Evolutionary conservation across 1,284 basidiomycete genomes (phyloP).

Genomic region (Apiotrichum montevideense): DNA sequence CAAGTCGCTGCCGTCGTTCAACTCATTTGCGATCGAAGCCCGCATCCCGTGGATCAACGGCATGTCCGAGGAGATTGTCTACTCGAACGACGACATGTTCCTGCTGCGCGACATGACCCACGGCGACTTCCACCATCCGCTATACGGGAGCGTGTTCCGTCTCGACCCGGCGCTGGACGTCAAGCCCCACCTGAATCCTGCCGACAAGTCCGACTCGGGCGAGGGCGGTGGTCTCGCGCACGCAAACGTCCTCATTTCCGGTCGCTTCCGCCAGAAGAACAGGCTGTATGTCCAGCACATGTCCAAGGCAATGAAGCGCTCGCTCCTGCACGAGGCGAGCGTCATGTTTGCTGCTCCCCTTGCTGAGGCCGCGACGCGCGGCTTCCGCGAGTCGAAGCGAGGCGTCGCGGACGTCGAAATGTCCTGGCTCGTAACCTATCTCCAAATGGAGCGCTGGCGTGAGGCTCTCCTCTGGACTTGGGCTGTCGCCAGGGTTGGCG

Average conservation of each 20-base stretch:
- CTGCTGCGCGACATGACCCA: conserved; percentile 22
- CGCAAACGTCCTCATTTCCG: conserved; percentile 27
- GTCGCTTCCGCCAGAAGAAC: conserved; percentile 25
- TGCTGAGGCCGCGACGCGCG: conserved; percentile 23
- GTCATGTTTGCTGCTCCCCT: conserved; percentile 33
- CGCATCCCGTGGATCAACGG: conserved; percentile 29
- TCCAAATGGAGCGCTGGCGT: conserved; percentile 41
- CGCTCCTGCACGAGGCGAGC: conserved; percentile 30
- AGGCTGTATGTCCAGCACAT: conserved; percentile 37
- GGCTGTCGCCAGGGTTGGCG: conserved; percentile 34
- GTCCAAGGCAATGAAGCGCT: conserved; percentile 28
- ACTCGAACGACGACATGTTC: conserved; percentile 45
- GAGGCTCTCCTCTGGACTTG: conserved; percentile 39
- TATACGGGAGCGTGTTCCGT: conserved; percentile 31
- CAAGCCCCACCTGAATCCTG: conserved; percentile 13
- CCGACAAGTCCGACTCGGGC: conserved; percentile 25
- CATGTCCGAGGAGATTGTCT: conserved; percentile 32
- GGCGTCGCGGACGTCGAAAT: conserved; percentile 37
- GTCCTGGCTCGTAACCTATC: conserved; percentile 31
- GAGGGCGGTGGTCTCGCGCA: conserved; percentile 42
- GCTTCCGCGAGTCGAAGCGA: conserved; percentile 30
- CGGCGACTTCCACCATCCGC: conserved; percentile 35
- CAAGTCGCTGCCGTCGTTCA: conserved; percentile 33
- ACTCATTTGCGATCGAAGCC: conserved; percentile 38
- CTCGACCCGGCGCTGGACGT: conserved; percentile 30